Evolutionary conservation across 75 land plant species (phyloP), one percentile per base, ranked within the genome.

Genomic region (Sequoia sempervirens): DNA sequence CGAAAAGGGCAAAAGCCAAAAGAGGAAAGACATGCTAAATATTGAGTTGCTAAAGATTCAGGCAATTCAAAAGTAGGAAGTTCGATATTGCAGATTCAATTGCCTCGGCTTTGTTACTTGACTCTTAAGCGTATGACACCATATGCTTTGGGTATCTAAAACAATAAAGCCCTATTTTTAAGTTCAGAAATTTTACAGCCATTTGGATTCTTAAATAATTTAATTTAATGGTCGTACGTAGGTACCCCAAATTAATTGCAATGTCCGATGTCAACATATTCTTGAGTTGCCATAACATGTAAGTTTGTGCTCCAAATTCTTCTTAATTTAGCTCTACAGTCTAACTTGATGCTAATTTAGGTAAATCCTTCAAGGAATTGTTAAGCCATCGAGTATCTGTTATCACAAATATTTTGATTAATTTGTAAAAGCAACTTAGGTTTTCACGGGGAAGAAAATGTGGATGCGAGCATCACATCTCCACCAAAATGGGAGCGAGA

Each of bases 11-110:
- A n/a, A n/a, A n/a, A n/a, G n/a, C n/a, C n/a, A n/a, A 92, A 32
- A 97, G 37, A 38, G 41, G 14, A 74, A 13, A 74, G 38, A 4
- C 30, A 13, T 5, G 40, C 32, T 74, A 50, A 34, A 74, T 20
- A 74, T 74, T 74, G 5, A 75, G 79, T 40, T 40, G 26, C 26
- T 4, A 75, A 20, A 32, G 38, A 10, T 11, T 30, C 34, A 69
- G 11, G 34, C 11, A 70, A 30, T 70, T 30, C 34, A 30, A 32
- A 30, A 70, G 0, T 61, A 61, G 66, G 9, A 61, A 6, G 66
- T 26, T 61, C 1, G 9, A 61, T 23, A 28, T 61, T 23, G 66
- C 7, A 23, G 66, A 23, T 61, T 61, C 8, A 61, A 61, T 61
- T 26, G n/a, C 26, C 26, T 23, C 5, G n/a, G 66, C 28, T 61